Evolutionary conservation across 768 basidiomycete species (phyloP).

Genomic region (Stropharia rugosoannulata): DNA sequence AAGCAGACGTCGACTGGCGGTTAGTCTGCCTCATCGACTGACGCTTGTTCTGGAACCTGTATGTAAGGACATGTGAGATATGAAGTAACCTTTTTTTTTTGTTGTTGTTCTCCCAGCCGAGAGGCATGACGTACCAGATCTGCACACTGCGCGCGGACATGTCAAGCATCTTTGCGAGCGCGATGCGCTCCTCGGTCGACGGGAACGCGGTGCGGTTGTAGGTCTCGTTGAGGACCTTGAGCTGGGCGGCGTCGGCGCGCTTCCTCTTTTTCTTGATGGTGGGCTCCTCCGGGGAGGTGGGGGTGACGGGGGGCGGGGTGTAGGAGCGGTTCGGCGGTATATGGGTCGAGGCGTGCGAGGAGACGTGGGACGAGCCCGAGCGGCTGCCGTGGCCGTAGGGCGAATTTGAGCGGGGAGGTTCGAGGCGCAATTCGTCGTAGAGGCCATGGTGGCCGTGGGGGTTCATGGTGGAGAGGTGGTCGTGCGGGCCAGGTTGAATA

Average conservation of each 20-base stretch:
- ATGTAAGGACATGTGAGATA: conserved; percentile 17
- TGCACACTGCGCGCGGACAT: conserved; percentile 87
- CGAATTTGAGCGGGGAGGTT: conserved; percentile 41
- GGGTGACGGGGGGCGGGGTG: conserved; percentile 50
- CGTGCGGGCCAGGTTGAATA: conserved; percentile 26
- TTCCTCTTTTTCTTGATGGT: conserved; percentile 86
- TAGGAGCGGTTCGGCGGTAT: conserved; percentile 36
- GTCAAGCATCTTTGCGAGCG: conserved; percentile 71
- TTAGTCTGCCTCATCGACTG: conserved; percentile 81
- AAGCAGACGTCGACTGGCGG: conserved; percentile 54
- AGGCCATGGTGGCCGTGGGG: conserved; percentile 27
- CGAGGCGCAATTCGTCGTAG: conserved; percentile 31
- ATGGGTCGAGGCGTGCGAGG: conserved; percentile 26
- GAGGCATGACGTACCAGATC: conserved; percentile 60
- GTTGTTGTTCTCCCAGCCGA: no score
- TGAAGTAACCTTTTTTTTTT: conserved; percentile 14
- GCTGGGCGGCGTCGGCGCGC: conserved; percentile 77
- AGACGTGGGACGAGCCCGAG: conserved; percentile 32
- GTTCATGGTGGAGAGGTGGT: conserved; percentile 31
- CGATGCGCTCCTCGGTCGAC: conserved; percentile 82
- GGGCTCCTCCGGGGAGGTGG: conserved; percentile 56
- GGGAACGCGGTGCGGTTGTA: conserved; percentile 84
- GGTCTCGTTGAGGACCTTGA: conserved; percentile 79
- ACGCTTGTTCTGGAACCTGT: conserved; percentile 86
- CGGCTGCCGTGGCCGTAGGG: conserved; percentile 43